Base-by-base conservation (phyloP, 208 protist genomes). In the Trypanosoma brucei region DNA sequence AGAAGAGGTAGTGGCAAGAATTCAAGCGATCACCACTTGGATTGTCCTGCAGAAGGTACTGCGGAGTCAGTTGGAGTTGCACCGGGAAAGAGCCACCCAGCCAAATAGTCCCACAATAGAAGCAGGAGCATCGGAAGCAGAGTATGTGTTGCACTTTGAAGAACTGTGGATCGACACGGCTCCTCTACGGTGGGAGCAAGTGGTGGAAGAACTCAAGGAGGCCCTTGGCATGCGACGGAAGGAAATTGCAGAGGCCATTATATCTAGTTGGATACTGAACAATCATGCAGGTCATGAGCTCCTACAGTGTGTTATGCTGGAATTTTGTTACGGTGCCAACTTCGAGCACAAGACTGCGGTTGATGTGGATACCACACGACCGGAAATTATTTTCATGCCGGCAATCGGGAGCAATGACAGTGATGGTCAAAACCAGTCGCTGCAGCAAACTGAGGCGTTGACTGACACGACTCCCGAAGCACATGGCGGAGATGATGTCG, bases 231-330 rank as follows among this genome's bases (percentile, higher is more conserved):
- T 75, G 48, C 60, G 46, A 35, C 68, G 75, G 39, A 6, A 35
- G 44, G 34, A 54, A 1, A 37, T 61, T 9, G 85, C 81, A 3
- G 79, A 84, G 69, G 83, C 75, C 51, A 66, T 81, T 35, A 55
- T 92, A 2, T 92, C 85, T 50, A 72, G 79, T 34, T 86, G 76
- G 63, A 84, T 95, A 48, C 67, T 92, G 40, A 78, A 75, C 59
- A 81, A 94, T 60, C 78, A 87, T 56, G 22, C 38, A 5, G 86
- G 84, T 40, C 68, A 78, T 44, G 85, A 95, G 74, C 68, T 95
- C 42, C 64, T 95, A 65, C 65, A 84, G 54, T 90, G 79, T 78
- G 76, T 90, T 52, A 60, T 95, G 34, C 88, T 92, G 63, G 65
- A 84, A 48, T 79, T 79, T 7, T 42, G 13, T 6, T 11, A 6